phyloP scores from a whole-genome alignment of 257 asterid species.

The Avicennia marina region DNA sequence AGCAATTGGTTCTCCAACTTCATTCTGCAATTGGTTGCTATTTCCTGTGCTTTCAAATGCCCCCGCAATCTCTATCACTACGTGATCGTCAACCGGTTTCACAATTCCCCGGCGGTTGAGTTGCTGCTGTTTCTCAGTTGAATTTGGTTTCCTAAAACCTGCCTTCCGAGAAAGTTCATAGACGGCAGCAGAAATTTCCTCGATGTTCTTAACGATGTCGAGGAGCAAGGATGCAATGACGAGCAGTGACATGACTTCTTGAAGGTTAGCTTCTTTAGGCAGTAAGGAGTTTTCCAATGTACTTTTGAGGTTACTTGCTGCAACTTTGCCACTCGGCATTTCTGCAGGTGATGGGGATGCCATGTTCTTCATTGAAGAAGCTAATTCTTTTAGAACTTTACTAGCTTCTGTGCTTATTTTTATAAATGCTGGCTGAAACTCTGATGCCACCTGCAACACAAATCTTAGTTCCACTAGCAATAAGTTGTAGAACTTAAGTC shows the following conservation, averaged over 20 bases:
- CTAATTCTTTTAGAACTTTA: conserved; percentile 40
- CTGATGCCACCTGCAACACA: conserved; percentile 28
- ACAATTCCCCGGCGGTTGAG: conserved; percentile 43
- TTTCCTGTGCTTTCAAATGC: too few species aligned
- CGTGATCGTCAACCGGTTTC: conserved; percentile 34
- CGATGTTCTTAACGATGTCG: conserved; percentile 37
- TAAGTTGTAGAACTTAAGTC: too few species aligned
- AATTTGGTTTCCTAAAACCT: conserved; percentile 29
- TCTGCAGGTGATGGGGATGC: conserved; percentile 28
- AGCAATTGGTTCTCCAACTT: too few species aligned
- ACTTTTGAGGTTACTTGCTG: conserved; percentile 33
- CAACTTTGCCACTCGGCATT: too few species aligned
- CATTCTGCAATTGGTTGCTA: too few species aligned
- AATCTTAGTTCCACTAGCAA: too few species aligned
- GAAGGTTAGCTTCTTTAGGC: conserved; percentile 19
- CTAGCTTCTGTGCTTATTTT: conserved; percentile 44
- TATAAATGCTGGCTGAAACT: conserved; percentile 26
- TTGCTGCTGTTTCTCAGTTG: too few species aligned
- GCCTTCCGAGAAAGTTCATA: conserved; percentile 40
- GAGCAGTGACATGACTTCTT: conserved; percentile 33
- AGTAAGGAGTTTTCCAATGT: conserved; percentile 20
- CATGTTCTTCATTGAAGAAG: conserved; percentile 36
- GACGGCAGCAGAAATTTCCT: conserved; percentile 34
- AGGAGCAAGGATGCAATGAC: conserved; percentile 40
- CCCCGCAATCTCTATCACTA: too few species aligned